phyloP scores from a whole-genome alignment of 805 yeast genomes.

The Hanseniaspora nectarophila region DNA sequence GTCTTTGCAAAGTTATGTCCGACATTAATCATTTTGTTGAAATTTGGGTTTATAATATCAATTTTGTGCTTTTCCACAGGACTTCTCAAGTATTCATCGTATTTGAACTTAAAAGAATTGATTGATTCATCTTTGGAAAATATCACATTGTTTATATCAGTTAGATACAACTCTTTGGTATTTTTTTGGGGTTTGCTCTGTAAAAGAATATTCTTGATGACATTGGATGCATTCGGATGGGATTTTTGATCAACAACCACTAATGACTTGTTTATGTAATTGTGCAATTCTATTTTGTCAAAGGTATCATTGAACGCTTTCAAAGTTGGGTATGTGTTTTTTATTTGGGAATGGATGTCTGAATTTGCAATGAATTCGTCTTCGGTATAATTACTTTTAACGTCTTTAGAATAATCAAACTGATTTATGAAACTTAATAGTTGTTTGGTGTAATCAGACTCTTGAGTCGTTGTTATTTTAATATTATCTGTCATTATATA shows the following conservation, averaged over 20 bases:
- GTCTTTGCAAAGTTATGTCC: background rate
- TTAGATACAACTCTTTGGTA: background rate
- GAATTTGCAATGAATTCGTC: background rate
- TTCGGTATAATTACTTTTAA: background rate
- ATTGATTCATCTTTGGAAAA: background rate
- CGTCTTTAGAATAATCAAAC: background rate
- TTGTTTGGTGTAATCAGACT: background rate
- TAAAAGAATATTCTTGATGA: background rate
- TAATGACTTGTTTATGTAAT: background rate
- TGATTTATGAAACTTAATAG: background rate
- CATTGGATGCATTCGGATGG: background rate
- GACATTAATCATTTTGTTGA: background rate
- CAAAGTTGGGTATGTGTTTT: background rate
- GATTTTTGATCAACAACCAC: background rate
- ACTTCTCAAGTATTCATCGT: background rate
- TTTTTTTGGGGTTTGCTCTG: background rate
- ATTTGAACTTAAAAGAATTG: background rate
- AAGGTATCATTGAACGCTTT: background rate
- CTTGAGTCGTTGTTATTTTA: background rate
- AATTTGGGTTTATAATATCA: background rate
- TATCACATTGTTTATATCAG: constrained; percentile 1
- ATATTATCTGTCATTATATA: background rate
- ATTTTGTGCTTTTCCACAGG: background rate
- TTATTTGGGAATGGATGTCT: background rate
- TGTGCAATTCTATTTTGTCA: background rate